These are phyloP conservation scores for Ocimum tenuiflorum DNA, from an alignment of 257 asterid genomes.

Conservation along the genomic window DNA sequence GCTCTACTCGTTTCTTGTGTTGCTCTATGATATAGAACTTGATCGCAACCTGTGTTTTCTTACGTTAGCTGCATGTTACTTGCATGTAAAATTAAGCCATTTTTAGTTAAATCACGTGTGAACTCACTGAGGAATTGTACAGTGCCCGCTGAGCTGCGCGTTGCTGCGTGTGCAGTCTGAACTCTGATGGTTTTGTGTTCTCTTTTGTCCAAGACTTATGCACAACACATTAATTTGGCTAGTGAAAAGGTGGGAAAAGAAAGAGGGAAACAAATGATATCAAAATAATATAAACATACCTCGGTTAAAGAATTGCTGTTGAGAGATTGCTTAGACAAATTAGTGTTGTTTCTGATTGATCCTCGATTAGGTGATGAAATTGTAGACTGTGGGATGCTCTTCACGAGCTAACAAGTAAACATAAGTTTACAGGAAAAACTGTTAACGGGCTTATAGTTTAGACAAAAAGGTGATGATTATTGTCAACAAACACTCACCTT, in stretches of 20 bases:
- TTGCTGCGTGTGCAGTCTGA: constrained; percentile 69
- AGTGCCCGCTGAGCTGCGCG: constrained; percentile 68
- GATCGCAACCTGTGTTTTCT: constrained; percentile 42
- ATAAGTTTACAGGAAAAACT: background rate
- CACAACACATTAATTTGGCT: constrained; percentile 15
- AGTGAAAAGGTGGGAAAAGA: background rate
- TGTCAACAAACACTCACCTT: constrained; percentile 29
- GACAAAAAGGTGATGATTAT: background rate
- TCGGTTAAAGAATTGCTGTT: constrained; percentile 19
- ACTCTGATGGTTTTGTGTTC: constrained; percentile 48
- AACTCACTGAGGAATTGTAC: constrained; percentile 54
- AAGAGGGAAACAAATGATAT: too few species aligned
- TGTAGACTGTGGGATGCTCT: constrained; percentile 25
- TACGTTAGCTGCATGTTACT: background rate
- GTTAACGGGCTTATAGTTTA: background rate
- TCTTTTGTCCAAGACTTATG: constrained; percentile 44
- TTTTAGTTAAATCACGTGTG: background rate
- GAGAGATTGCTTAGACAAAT: constrained; percentile 15
- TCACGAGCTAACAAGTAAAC: constrained; percentile 12
- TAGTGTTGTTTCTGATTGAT: constrained; percentile 8
- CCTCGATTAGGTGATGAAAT: constrained; percentile 24
- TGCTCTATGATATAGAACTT: constrained; percentile 46
- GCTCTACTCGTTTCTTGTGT: constrained; percentile 56
- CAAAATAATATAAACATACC: constrained; percentile 19
- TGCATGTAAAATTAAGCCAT: background rate